Evolutionary conservation across 352 stramenopile genomes (phyloP).

Genomic region (Globisporangium solare): DNA sequence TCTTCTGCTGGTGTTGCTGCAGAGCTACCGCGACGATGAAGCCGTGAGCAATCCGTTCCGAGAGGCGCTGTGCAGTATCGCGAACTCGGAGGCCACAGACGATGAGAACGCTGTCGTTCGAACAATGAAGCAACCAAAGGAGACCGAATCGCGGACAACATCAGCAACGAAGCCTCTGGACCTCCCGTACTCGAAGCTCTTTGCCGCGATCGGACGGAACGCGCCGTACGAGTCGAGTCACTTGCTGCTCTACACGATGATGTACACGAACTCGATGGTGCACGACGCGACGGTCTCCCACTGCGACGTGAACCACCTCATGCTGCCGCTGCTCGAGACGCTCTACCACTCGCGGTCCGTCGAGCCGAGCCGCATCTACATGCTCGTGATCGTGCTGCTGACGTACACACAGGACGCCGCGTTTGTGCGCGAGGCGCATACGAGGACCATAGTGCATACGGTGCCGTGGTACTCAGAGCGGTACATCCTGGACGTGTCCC

Average conservation of each 20-base stretch:
- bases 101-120: constrained; percentile 10
- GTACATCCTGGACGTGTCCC: constrained; percentile 71
- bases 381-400: constrained; percentile 67
- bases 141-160: constrained; percentile 16
- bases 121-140: constrained; percentile 14
- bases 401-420: constrained; percentile 55
- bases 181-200: constrained; percentile 49
- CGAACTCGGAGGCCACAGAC: constrained; percentile 20
- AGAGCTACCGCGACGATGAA: constrained; percentile 56
- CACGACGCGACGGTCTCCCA: constrained; percentile 38
- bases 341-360: constrained; percentile 63
- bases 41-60: constrained; percentile 58
- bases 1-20: constrained; percentile 61
- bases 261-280: constrained; percentile 63
- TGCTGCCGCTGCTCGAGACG: constrained; percentile 68
- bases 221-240: constrained; percentile 62
- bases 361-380: constrained; percentile 61
- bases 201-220: constrained; percentile 42
- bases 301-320: constrained; percentile 38
- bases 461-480: constrained; percentile 77
- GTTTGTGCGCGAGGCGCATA: constrained; percentile 65
- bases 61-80: constrained; percentile 40
- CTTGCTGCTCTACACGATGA: constrained; percentile 67
- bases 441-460: constrained; percentile 46
- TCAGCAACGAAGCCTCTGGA: constrained; percentile 20